Conservation (phyloP, 2,329 filamentous ascomycete genomes). For the Aureobasidium sp. region DNA sequence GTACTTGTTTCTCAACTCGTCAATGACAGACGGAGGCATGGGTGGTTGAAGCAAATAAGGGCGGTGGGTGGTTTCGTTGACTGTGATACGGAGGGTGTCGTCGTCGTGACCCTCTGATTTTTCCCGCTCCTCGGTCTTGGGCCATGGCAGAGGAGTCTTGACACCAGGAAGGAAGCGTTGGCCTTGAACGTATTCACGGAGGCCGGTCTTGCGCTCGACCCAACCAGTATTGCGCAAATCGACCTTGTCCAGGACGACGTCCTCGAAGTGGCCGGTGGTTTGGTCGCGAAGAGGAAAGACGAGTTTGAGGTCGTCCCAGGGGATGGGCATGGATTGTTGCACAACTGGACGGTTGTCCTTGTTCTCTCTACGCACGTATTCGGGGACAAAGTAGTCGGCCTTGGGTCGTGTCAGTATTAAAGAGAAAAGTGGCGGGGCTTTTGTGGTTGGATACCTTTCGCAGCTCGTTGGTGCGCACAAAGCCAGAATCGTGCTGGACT, state of each 20-base stretch:
- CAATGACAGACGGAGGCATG: conserved; percentile 69
- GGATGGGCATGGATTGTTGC: conserved; percentile 48
- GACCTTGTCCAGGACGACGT: conserved; percentile 71
- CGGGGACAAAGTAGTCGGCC: conserved; percentile 37
- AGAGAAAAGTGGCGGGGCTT: not conserved
- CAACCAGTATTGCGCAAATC: conserved; percentile 31
- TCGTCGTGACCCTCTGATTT: conserved; percentile 48
- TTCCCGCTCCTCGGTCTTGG: conserved; percentile 43
- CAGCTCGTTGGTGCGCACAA: conserved; percentile 32
- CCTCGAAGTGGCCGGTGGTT: conserved; percentile 56
- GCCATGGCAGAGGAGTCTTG: conserved; percentile 72
- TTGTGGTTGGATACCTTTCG: conserved; percentile 31
- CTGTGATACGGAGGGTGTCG: conserved; percentile 71
- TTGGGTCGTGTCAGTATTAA: conserved; percentile 19
- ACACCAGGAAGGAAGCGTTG: conserved; percentile 58
- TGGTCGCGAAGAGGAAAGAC: conserved; percentile 68
- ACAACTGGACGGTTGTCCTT: conserved; percentile 31
- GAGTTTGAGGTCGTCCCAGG: conserved; percentile 68
- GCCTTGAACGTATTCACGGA: conserved; percentile 40
- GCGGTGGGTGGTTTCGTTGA: conserved; percentile 67
- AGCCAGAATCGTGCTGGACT: conserved; percentile 38
- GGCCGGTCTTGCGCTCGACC: conserved; percentile 34
- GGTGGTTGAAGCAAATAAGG: conserved; percentile 72
- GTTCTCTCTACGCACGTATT: conserved; percentile 36
- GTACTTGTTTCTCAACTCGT: conserved; percentile 81